Evolutionary conservation across 2,329 filamentous ascomycete species (phyloP).

Genomic region (Anthostomella pinea): DNA sequence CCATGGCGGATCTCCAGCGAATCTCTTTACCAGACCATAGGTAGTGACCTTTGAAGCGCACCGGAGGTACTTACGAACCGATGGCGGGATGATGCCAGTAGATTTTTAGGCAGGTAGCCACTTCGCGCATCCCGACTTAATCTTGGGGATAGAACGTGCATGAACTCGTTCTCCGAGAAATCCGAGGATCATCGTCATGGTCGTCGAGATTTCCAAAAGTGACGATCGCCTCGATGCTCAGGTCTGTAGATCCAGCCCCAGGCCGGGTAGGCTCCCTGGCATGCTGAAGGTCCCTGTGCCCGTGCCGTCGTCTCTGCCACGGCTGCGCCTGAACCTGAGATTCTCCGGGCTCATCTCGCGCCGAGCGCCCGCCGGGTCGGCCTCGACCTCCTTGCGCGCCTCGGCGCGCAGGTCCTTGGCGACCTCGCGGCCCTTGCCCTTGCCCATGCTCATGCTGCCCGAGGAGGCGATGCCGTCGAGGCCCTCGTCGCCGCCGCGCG

Average conservation of each 20-base stretch:
- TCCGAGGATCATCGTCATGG: too few relatives aligned
- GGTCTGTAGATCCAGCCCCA: slow-evolving; percentile 29
- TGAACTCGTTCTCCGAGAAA: too few relatives aligned
- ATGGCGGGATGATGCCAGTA: too few relatives aligned
- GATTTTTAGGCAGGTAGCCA: too few relatives aligned
- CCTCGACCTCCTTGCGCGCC: slow-evolving; percentile 44
- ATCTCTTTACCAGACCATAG: too few relatives aligned
- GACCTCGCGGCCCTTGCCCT: slow-evolving; percentile 53
- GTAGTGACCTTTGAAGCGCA: too few relatives aligned
- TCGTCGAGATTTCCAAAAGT: too few relatives aligned
- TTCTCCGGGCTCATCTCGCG: slow-evolving; percentile 33
- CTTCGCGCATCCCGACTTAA: too few relatives aligned
- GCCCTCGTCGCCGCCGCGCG: slow-evolving; percentile 65
- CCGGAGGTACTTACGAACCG: too few relatives aligned
- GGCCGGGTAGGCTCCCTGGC: slow-evolving; percentile 45
- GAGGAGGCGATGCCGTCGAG: slow-evolving; percentile 41
- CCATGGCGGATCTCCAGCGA: too few relatives aligned
- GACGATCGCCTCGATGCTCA: slow-evolving; percentile 17
- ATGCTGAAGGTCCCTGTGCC: slow-evolving; percentile 37
- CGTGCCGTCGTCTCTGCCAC: slow-evolving; percentile 36
- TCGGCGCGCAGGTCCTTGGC: slow-evolving; percentile 51
- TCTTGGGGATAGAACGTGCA: too few relatives aligned
- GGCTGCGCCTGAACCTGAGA: slow-evolving; percentile 38
- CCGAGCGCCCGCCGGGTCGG: slow-evolving; percentile 37
- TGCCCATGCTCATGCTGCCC: slow-evolving; percentile 45